Base-by-base conservation (phyloP, 495 filamentous ascomycete species). In the Penicillium lividum region DNA sequence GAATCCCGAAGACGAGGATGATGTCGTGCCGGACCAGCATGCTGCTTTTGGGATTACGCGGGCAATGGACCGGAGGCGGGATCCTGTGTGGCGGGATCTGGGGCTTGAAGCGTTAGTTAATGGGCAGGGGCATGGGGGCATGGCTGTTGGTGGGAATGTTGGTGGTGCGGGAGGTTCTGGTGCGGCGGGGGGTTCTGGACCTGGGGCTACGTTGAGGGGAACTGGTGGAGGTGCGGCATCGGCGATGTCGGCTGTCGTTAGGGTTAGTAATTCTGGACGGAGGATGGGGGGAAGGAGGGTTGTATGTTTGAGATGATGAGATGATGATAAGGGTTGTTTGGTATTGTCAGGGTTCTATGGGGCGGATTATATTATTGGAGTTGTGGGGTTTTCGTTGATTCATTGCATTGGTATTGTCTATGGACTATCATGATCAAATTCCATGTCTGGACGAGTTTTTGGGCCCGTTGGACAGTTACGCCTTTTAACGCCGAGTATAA, bases 1-100 rank as follows among this genome's bases (percentile, higher is more conserved):
- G 48, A 97, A 97, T 73, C 94, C 94, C 0, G 94, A 98, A 74
- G 94, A 98, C 69, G 94, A 98, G 74, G 94, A 98, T 65, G 94
- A 98, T 61, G 89, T 98, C 4, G 93, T 98, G 10, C 94, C 94
- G 0, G 92, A 98, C 66, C 92, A 97, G 78, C 94, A 98, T 73
- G 93, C 94, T 2, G 94, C 94, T 6, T 98, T 97, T 75, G 94
- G 94, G 3, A 97, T 98, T 65, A 83, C 88, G 64, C 84, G 92
- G 63, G 94, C 93, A 0, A 96, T 75, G 77, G 73, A 77, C 49
- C 69, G 71, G 51, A 75, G 73, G 61, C 77, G 80, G 52, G 92
- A 93, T 75, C 76, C 85, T 3, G 85, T 87, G 4, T 97, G 93
- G 94, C 86, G 89, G 66, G 94, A 97, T 77, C 68, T 97, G 11